Percentiles rank a stretch among this genome's conserved stretches.
phyloP scores from a whole-genome alignment of 2,329 filamentous ascomycete species.

The Trichoderma semiorbis region DNA sequence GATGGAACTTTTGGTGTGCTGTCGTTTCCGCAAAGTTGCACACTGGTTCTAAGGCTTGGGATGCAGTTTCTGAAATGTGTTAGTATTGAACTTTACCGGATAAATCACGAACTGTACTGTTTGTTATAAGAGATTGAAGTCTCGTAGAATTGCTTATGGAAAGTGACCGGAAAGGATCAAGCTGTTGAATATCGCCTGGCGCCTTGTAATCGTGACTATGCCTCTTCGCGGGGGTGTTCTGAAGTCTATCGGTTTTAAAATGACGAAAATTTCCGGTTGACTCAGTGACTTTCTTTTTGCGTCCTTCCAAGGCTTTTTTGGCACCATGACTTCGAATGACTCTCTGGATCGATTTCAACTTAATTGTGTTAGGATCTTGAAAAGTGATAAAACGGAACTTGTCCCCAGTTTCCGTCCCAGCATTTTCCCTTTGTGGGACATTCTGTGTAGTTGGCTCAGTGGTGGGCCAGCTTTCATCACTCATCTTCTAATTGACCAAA shows the following conservation, averaged over 20 bases:
- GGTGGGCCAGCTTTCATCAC: not conserved
- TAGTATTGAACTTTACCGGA: not conserved
- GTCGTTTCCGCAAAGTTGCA: constrained; percentile 1
- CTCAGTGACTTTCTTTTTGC: not conserved
- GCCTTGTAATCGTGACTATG: not conserved
- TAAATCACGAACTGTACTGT: not conserved
- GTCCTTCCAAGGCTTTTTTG: not conserved
- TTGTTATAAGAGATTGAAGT: not conserved
- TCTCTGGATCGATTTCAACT: not conserved
- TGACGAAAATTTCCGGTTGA: not conserved
- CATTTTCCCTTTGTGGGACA: not conserved
- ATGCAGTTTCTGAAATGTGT: not conserved
- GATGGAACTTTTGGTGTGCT: not conserved
- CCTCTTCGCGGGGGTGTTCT: not conserved
- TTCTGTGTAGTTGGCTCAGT: not conserved
- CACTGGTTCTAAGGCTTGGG: not conserved
- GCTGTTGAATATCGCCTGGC: not conserved
- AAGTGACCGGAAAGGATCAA: not conserved
- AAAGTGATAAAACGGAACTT: not conserved
- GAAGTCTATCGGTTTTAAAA: not conserved
- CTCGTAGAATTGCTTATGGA: not conserved
- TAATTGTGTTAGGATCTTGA: not conserved
- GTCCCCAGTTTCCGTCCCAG: not conserved
- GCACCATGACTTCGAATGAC: not conserved
- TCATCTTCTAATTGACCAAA: not conserved